Evolutionary conservation across 768 basidiomycete genomes (phyloP).

Genomic region (Hygrophorus russula): DNA sequence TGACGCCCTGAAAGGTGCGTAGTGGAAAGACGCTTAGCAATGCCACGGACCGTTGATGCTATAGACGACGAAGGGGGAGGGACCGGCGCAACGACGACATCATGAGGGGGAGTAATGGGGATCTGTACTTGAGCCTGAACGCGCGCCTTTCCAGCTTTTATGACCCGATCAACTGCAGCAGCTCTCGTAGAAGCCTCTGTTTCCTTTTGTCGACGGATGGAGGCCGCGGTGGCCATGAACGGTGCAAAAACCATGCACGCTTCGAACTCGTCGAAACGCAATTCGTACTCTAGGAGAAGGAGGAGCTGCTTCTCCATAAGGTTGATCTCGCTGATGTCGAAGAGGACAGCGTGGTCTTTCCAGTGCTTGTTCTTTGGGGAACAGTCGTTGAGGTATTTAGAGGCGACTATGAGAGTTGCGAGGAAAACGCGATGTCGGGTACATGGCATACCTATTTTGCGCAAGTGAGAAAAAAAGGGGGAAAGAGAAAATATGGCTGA

Average conservation of each 20-base stretch:
- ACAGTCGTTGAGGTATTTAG: conserved; percentile 97
- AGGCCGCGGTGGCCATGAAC: conserved; percentile 40
- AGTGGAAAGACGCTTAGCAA: conserved; percentile 46
- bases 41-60: conserved; percentile 44
- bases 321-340: conserved; percentile 75
- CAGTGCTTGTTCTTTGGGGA: conserved; percentile 94
- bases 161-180: conserved; percentile 42
- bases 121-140: conserved; percentile 31
- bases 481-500: conserved; percentile 21
- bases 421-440: conserved; percentile 94
- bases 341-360: conserved; percentile 66
- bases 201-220: background rate
- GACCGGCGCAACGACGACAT: conserved; percentile 13
- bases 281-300: conserved; percentile 83
- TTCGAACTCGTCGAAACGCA: conserved; percentile 81
- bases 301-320: conserved; percentile 97
- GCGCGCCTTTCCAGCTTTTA: conserved; percentile 40
- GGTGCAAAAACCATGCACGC: conserved; percentile 61
- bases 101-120: conserved; percentile 26
- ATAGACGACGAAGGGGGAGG: conserved; percentile 23
- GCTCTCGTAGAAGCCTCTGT: conserved; percentile 30
- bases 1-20: conserved; percentile 24
- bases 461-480: background rate
- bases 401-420: conserved; percentile 88
- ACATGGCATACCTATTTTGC: conserved; percentile 61